Base-by-base conservation (phyloP, 2,329 filamentous ascomycete genomes). In the Calonectria pseudoturangicola region DNA sequence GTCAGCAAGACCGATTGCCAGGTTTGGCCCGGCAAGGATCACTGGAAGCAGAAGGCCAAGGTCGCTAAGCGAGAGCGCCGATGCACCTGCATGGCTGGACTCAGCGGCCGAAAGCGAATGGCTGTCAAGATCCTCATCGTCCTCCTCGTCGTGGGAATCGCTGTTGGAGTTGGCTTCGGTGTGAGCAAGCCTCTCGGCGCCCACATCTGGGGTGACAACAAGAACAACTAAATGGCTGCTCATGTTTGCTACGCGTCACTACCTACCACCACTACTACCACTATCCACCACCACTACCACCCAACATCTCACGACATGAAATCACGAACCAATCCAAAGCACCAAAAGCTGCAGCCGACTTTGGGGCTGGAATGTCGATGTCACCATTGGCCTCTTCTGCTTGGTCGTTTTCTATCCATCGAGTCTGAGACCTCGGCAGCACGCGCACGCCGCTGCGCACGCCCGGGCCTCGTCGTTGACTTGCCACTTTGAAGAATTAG, bases 21-120 rank as follows among this genome's bases (percentile, higher is more conserved):
- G 54, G 89, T 91, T 21, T 92, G 91, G 91, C 91, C 91, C 6
- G 88, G 88, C 70, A 87, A 90, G 79, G 86, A 88, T 28, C 87
- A 91, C 79, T 92, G 91, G 90, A 89, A 88, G 81, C 85, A 87
- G 73, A 90, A 91, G 84, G 89, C 89, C 73, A 89, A 89, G 82
- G 87, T 85, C 13, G 88, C 88, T 72, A 90, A 90, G 84, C 88
- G 86, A 72, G 83, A 85, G 73, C 87, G 84, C 68, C 71, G 78
- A 51, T 91, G 89, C 81, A 87, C 87, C 68, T 89, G 86, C 74
- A 84, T 92, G 83, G 87, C 88, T 54, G 82, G 83, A 39, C 85
- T 92, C 65, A 89, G 86, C 84, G 87, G 86, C 77, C 88, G 89
- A 60, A 91, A 88, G 75, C 86, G 87, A 45, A 86, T 92, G 73